phyloP scores from a whole-genome alignment of 805 yeast species.

The Isabelozyma pseudorhagii region DNA sequence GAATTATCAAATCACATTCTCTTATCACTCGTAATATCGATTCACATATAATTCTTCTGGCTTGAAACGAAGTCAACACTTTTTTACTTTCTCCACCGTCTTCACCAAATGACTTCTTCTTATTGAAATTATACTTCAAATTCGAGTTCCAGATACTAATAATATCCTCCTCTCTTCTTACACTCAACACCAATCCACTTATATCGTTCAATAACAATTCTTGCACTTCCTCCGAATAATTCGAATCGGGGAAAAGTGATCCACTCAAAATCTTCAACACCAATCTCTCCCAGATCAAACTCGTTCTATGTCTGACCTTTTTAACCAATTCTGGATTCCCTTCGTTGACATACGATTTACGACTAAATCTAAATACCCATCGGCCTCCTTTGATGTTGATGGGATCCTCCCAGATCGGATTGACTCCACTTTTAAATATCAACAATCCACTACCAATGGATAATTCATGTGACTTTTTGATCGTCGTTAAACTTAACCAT shows the following conservation, averaged over 20 bases:
- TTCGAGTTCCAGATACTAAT: conserved; percentile 63
- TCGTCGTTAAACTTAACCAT: conserved; percentile 42
- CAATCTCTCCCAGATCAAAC: conserved; percentile 55
- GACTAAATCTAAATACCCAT: conserved; percentile 54
- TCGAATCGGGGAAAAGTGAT: conserved; percentile 38
- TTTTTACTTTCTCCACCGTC: conserved; percentile 16
- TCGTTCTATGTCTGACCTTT: conserved; percentile 30
- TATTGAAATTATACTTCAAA: conserved; percentile 27
- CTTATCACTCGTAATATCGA: conserved; percentile 43
- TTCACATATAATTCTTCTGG: conserved; percentile 45
- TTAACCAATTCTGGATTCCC: conserved; percentile 11
- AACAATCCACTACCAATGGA: conserved; percentile 51
- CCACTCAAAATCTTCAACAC: conserved; percentile 52
- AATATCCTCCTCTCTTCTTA: conserved; percentile 57
- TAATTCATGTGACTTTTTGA: conserved; percentile 39
- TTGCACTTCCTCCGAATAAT: conserved; percentile 29
- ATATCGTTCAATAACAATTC: conserved; percentile 47
- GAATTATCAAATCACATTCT: conserved; percentile 45
- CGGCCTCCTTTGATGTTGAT: conserved; percentile 58
- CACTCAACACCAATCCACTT: conserved; percentile 57
- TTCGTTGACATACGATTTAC: conserved; percentile 21
- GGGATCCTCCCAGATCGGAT: conserved; percentile 70
- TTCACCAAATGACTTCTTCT: conserved; percentile 8
- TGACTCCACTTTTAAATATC: conserved; percentile 55
- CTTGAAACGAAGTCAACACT: conserved; percentile 41